Percentiles rank a stretch among this genome's conserved stretches.
Conservation (phyloP, 2,329 filamentous ascomycete genomes). For the Tolypocladium pustulatum region DNA sequence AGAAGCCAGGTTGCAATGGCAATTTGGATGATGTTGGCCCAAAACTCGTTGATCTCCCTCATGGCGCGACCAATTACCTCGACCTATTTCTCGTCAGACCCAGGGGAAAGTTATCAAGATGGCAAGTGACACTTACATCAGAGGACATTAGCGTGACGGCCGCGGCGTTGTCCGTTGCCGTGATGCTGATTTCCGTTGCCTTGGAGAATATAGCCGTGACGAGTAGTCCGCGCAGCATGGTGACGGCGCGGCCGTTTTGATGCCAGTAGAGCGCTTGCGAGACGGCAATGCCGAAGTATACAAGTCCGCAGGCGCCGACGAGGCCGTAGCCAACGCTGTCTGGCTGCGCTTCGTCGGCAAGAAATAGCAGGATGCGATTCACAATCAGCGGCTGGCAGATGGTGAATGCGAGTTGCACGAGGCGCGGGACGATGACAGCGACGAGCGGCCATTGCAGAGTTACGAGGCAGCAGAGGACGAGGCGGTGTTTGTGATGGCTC, state of each 20-base stretch:
- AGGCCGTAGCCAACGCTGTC: neutral
- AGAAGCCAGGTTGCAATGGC: neutral
- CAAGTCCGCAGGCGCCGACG: neutral
- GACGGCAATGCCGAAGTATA: neutral
- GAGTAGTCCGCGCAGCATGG: neutral
- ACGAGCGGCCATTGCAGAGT: constrained; percentile 18
- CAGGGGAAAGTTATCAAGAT: rapidly evolving
- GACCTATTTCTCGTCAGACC: neutral
- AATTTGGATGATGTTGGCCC: neutral
- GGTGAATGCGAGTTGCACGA: constrained; percentile 22
- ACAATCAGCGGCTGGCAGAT: constrained; percentile 26
- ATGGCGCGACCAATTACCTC: neutral
- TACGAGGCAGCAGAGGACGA: constrained; percentile 2
- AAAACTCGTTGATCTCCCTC: neutral
- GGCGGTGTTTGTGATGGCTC: neutral
- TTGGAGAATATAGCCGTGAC: neutral
- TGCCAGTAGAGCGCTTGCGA: neutral
- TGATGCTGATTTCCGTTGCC: neutral
- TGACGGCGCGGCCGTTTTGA: neutral
- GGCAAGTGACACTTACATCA: neutral
- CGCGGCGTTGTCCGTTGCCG: neutral
- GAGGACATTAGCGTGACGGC: neutral
- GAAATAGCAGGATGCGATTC: constrained; percentile 20
- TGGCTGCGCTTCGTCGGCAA: constrained; percentile 15
- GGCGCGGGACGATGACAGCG: constrained; percentile 18